Percentiles rank a stretch among this genome's conserved stretches.
These are phyloP conservation scores for Tetrahymena borealis DNA, from an alignment of 73 alveolate species.

Conservation along the genomic window DNA sequence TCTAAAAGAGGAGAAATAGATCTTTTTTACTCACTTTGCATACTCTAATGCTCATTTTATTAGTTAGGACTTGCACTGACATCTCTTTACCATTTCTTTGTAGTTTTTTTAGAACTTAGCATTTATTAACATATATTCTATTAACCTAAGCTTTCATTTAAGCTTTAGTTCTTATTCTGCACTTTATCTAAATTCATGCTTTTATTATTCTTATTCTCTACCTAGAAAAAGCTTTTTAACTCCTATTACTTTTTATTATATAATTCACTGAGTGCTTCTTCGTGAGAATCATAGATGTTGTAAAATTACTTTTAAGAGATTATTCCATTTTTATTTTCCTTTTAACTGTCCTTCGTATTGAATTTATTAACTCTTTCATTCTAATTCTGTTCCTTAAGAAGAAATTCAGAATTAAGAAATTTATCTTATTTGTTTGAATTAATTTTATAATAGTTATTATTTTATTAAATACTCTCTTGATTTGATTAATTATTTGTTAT, in stretches of 20 bases:
- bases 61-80: not conserved
- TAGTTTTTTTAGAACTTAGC: not conserved
- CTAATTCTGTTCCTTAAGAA: too few species aligned
- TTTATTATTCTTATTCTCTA: not conserved
- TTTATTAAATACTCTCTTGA: too few species aligned
- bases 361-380: not conserved
- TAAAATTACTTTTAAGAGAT: not conserved
- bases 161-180: not conserved
- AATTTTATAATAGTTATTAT: too few species aligned
- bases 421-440: too few species aligned
- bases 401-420: too few species aligned
- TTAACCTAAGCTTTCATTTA: not conserved
- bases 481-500: too few species aligned
- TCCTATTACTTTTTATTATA: not conserved
- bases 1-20: not conserved
- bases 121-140: not conserved
- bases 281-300: not conserved
- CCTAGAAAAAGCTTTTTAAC: not conserved
- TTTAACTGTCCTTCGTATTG: not conserved
- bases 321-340: not conserved
- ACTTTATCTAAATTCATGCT: not conserved
- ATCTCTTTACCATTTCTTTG: not conserved
- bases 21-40: not conserved
- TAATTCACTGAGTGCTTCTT: not conserved
- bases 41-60: not conserved